phyloP scores from a whole-genome alignment of 495 filamentous ascomycete species.

The Glutinoglossum americanum region DNA sequence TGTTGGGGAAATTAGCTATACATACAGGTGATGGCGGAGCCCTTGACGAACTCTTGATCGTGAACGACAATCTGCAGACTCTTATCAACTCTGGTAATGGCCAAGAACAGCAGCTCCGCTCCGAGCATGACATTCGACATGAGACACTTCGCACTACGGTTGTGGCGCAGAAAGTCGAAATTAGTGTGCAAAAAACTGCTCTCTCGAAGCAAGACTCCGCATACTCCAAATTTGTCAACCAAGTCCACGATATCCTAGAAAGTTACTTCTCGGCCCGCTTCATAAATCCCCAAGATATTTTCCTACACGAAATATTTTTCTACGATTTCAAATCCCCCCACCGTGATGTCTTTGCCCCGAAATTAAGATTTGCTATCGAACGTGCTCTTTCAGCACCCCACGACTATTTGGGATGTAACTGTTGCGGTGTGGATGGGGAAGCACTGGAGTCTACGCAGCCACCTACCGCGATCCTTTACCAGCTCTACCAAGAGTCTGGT shows the following conservation, averaged over 20 bases:
- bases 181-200: constrained; percentile 58
- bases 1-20: neutral
- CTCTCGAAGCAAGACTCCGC: constrained; percentile 51
- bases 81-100: constrained; percentile 5
- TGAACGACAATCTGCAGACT: constrained; percentile 4
- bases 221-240: constrained; percentile 55
- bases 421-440: constrained; percentile 29
- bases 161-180: constrained; percentile 64
- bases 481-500: constrained; percentile 78
- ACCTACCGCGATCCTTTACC: constrained; percentile 63
- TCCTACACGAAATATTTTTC: constrained; percentile 63
- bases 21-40: constrained; percentile 2
- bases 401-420: constrained; percentile 64
- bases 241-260: constrained; percentile 32
- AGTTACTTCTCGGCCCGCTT: constrained; percentile 29
- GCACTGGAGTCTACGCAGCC: constrained; percentile 38
- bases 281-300: constrained; percentile 36
- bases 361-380: constrained; percentile 56
- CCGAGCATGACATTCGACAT: constrained; percentile 47
- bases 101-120: constrained; percentile 4
- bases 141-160: constrained; percentile 62
- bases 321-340: constrained; percentile 64
- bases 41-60: constrained; percentile 6
- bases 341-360: constrained; percentile 63
- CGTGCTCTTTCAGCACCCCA: constrained; percentile 60